phyloP scores from a whole-genome alignment of 192 early-diverging fungal species.

The Ramicandelaber brevisporus region DNA sequence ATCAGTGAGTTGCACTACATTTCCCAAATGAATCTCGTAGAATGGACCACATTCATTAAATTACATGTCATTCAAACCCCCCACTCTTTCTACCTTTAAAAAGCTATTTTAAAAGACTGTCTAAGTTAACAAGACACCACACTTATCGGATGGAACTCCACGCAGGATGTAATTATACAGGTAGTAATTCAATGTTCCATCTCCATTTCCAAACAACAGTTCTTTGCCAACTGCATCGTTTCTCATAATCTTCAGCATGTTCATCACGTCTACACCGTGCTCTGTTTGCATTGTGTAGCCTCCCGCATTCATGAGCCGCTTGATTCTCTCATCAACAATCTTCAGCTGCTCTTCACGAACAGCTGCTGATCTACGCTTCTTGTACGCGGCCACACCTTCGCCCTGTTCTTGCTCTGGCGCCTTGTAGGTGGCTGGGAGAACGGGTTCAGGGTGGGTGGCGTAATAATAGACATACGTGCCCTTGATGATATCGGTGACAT shows the following conservation, averaged over 20 bases:
- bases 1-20: too few species aligned
- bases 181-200: conserved; percentile 88
- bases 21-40: too few species aligned
- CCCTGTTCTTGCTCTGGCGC: conserved; percentile 14
- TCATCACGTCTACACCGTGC: conserved; percentile 77
- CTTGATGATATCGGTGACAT: conserved; percentile 25
- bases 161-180: conserved; percentile 84
- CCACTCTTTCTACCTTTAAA: too few species aligned
- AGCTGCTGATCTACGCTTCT: conserved; percentile 10
- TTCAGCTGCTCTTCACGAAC: conserved; percentile 22
- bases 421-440: conserved; percentile 6
- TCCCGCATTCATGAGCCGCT: too few species aligned
- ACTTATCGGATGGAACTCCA: conserved; percentile 29
- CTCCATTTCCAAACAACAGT: conserved; percentile 77
- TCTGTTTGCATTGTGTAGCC: conserved; percentile 38
- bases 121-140: too few species aligned
- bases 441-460: conserved; percentile 21
- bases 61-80: too few species aligned
- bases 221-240: conserved; percentile 56
- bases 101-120: too few species aligned
- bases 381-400: conserved; percentile 11
- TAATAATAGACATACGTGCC: conserved; percentile 97
- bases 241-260: conserved; percentile 81
- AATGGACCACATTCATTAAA: too few species aligned
- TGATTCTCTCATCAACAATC: conserved; percentile 45